Base-by-base conservation (phyloP, 2,329 filamentous ascomycete genomes). In the Leptographium lundbergii region DNA sequence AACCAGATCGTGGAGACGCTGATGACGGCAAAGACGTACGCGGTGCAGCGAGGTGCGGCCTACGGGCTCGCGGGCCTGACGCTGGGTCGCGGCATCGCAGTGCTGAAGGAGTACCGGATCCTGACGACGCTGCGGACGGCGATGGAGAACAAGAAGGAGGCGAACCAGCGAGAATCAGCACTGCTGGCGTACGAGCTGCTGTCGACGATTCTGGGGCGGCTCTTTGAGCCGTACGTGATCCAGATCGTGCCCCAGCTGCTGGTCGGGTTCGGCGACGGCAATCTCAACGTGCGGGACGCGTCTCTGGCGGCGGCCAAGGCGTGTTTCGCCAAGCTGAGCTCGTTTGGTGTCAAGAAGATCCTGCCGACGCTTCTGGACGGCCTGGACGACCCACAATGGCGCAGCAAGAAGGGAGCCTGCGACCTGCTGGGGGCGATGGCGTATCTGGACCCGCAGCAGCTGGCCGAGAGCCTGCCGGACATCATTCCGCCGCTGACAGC, bases 401-500 rank as follows among this genome's bases (percentile, higher is more conserved):
- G 94, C 68, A 97, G 91, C 75, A 97, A 99, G 74, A 96, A 95
- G 75, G 94, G 95, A 66, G 94, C 94, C 58, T 99, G 94, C 69
- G 94, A 99, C 69, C 85, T 96, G 29, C 81, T 99, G 17, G 94
- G 94, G 70, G 94, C 94, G 63, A 99, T 99, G 94, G 95, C 94
- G 6, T 99, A 99, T 70, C 82, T 99, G 36, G 94, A 97, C 70
- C 92, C 95, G 9, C 88, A 96, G 64, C 94, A 99, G 71, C 81
- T 99, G 22, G 91, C 94, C 1, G 81, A 87, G 65, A 97, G 91
- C 70, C 76, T 99, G 67, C 94, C 94, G 2, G 91, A 95, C 59
- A 99, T 99, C 65, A 99, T 99, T 65, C 94, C 95, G 29, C 92
- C 95, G 19, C 79, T 99, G 60, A 97, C 95, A 1, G 85, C 87